Percentiles rank a stretch among this genome's conserved stretches.
phyloP scores from a whole-genome alignment of 306 rosid species.

The Prunus mongolica region DNA sequence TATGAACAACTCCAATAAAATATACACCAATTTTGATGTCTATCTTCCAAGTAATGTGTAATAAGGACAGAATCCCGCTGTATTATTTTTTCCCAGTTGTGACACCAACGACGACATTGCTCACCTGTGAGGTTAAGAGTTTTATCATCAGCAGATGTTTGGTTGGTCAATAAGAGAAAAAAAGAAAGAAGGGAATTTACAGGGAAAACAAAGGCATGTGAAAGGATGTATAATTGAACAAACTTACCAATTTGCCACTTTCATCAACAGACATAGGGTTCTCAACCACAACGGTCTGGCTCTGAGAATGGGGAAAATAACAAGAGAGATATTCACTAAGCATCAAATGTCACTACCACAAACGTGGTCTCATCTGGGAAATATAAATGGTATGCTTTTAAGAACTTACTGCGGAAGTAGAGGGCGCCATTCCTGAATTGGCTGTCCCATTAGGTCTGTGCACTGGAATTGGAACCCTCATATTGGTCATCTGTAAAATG shows the following conservation, averaged over 20 bases:
- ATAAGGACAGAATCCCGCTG: not conserved
- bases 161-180: not conserved
- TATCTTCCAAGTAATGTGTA: slow-evolving; percentile 9
- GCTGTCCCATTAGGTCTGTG: slow-evolving; percentile 72
- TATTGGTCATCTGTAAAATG: slow-evolving; percentile 50
- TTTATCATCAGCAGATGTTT: slow-evolving; percentile 7
- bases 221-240: not conserved
- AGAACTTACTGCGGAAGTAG: slow-evolving; percentile 74
- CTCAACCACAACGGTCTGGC: slow-evolving; percentile 94
- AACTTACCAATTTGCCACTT: slow-evolving; percentile 88
- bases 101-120: slow-evolving; percentile 95
- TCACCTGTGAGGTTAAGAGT: slow-evolving; percentile 61
- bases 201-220: slow-evolving; percentile 9
- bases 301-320: slow-evolving; percentile 45
- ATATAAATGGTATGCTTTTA: not conserved
- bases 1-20: slow-evolving; percentile 15
- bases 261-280: slow-evolving; percentile 94
- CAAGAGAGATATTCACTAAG: slow-evolving; percentile 11
- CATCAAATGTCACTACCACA: slow-evolving; percentile 2
- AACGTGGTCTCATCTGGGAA: not conserved
- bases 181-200: not conserved
- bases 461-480: slow-evolving; percentile 74
- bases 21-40: slow-evolving; percentile 28
- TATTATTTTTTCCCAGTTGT: slow-evolving; percentile 75
- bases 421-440: slow-evolving; percentile 56